phyloP scores from a whole-genome alignment of 345 rosid genomes.

The Brassica juncea region DNA sequence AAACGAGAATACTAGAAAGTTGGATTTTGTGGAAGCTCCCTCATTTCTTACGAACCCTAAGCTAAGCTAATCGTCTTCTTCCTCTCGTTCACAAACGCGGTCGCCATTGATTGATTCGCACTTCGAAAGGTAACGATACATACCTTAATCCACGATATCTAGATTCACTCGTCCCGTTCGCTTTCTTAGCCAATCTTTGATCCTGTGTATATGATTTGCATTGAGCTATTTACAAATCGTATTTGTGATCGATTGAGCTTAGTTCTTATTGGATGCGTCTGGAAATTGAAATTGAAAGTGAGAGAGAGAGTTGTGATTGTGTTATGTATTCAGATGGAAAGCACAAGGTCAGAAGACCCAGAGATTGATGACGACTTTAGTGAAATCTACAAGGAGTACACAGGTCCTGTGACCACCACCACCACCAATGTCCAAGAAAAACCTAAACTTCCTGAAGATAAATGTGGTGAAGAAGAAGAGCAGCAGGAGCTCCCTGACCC shows the following conservation, averaged over 20 bases:
- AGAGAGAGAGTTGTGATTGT: background rate
- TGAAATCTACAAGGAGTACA: slow-evolving; percentile 94
- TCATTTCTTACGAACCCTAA: slow-evolving; percentile 30
- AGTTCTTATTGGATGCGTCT: background rate
- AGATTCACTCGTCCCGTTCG: background rate
- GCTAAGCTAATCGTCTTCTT: slow-evolving; percentile 14
- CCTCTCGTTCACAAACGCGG: slow-evolving; percentile 5
- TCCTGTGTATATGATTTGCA: background rate
- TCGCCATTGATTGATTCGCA: slow-evolving; percentile 39
- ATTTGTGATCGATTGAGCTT: background rate
- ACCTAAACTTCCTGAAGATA: slow-evolving; percentile 56
- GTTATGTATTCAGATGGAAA: slow-evolving; percentile 54
- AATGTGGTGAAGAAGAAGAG: slow-evolving; percentile 77
- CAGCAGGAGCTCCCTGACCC: slow-evolving; percentile 66
- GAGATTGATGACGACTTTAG: slow-evolving; percentile 91
- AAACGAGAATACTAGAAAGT: background rate
- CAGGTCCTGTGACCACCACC: slow-evolving; percentile 62
- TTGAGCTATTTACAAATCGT: slow-evolving; percentile 14
- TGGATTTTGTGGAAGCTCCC: slow-evolving; percentile 7
- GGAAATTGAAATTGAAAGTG: background rate
- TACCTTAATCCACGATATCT: background rate
- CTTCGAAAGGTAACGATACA: slow-evolving; percentile 19
- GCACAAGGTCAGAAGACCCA: slow-evolving; percentile 69
- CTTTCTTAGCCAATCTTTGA: background rate
- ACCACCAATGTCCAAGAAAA: slow-evolving; percentile 51